These are phyloP conservation scores for Tetradesmus lagerheimii DNA, from an alignment of 139 green algal genomes.

Conservation along the genomic window DNA sequence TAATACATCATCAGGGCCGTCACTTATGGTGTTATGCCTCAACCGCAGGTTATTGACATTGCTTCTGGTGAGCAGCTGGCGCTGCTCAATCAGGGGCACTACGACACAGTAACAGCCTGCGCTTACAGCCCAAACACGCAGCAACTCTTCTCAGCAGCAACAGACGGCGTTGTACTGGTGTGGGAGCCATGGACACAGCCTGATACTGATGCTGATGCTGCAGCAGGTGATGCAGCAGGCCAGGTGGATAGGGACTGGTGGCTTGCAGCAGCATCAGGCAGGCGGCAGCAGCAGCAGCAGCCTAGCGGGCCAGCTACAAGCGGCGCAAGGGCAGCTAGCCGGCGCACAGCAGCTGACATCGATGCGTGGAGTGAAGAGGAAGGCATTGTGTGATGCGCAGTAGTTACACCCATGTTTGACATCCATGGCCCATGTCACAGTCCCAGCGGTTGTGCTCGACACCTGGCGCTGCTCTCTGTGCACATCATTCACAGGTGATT, in stretches of 20 bases:
- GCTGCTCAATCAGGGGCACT: conserved; percentile 65
- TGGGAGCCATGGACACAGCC: conserved; percentile 65
- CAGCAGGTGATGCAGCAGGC: background rate
- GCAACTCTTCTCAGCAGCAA: conserved; percentile 82
- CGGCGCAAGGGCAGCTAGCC: background rate
- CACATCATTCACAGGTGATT: too few relatives aligned
- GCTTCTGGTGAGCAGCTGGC: conserved; percentile 57
- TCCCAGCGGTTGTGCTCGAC: background rate
- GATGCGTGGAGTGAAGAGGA: conserved; percentile 67
- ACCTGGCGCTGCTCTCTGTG: too few relatives aligned
- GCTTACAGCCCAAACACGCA: conserved; percentile 55
- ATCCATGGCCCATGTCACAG: background rate
- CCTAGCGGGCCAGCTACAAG: background rate
- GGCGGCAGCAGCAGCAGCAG: background rate
- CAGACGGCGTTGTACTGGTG: conserved; percentile 76
- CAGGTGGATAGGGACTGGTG: conserved; percentile 22
- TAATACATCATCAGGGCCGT: too few relatives aligned
- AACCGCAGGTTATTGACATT: conserved; percentile 72
- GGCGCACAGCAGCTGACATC: conserved; percentile 42
- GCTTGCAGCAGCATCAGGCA: conserved; percentile 29
- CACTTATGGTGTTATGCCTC: background rate
- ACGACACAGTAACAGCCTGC: conserved; percentile 67
- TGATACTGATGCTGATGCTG: background rate
- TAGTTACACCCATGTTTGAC: background rate
- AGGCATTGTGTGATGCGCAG: background rate